Base-by-base conservation (phyloP, 2,329 filamentous ascomycete species). In the Colletotrichum sp. region DNA sequence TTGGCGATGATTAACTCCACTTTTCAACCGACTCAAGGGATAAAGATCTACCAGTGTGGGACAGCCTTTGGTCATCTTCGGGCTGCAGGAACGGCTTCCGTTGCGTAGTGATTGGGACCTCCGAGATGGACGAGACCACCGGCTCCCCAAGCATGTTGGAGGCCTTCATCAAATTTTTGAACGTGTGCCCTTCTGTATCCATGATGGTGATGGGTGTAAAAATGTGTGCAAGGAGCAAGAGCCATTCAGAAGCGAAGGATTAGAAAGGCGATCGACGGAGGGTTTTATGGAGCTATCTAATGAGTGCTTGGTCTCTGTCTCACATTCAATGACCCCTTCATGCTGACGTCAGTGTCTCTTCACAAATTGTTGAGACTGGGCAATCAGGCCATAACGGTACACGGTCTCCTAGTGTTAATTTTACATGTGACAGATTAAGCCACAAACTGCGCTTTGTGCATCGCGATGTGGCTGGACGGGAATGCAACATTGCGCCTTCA, bases 31-130 rank as follows among this genome's bases (percentile, higher is more conserved):
- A 47, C 6, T 7, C n/a, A 38, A 33, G 34, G 31, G 8, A 21
- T 15, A 13, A 38, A 47, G 5, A 15, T 62, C 6, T 73, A 81
- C 79, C 81, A 4, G 77, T 75, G 63, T 82, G 78, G 4, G 77
- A 69, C 9, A 82, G 68, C 38, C 76, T 76, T 55, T 78, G 69
- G 16, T 80, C 77, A n/a, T 78, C 75, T 1, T 79, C 79, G 1
- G 80, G 78, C 31, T 81, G 79, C 7, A 78, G 29, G 59, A 81
- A 82, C 0, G 80, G 80, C 36, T 78, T 79, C 12, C 81, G 77
- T 62, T 80, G 68, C 1, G 74, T 64, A 3, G 80, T 82, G 7
- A 82, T 77, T 5, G 77, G 77, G 0, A 79, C 80, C 21, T 59
- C 54, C 8, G 72, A 64, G 27, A 74, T 74, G 5, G 72, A 73